Base-by-base conservation (phyloP, 78 protist genomes). In the Anaeramoeba flamelloides region DNA sequence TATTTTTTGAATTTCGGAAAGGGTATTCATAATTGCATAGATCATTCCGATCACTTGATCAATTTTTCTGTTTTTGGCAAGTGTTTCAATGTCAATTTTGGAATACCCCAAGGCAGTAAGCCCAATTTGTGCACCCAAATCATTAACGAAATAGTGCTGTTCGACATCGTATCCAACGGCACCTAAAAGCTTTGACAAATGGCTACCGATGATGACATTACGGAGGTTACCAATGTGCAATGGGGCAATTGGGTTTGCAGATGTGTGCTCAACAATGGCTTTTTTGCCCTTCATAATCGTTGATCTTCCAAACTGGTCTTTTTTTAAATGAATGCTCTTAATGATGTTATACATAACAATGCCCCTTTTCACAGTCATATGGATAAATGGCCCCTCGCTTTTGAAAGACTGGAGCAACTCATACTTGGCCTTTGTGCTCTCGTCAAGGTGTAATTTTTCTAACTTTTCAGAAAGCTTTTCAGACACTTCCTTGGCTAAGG, bases 61-160 rank as follows among this genome's bases (percentile, higher is more conserved):
- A 40, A 77, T 40, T 77, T 86, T 81, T 32, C 64, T 2, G n/a
- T 33, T 2, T 53, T 53, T 53, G 8, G 8, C 17, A 8, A 53
- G 17, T 8, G 69, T 26, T 53, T 53, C 69, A n/a, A n/a, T n/a
- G 17, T 53, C 69, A 41, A 84, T 3, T 22, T 34, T 17, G 74
- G 39, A 22, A 77, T 41, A 86, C 2, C 84, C 88, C 22, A 83
- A 36, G 39, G 80, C 75, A 40, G 88, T 81, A 3, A 86, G 76
- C 8, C 88, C 88, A 36, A 86, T 86, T 77, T 86, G 88, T 38
- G 83, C 88, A 1, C 88, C 88, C 64, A 86, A 80, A 77, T 86
- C 88, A 38, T 86, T 86, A 74, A 86, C 85, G 33, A 38, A 86
- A 38, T 78, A 86, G 17, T 17, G 78, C 36, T 86, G 81, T 36